phyloP scores from a whole-genome alignment of 108 stramenopile genomes.

The Cylindrotheca fusiformis region DNA sequence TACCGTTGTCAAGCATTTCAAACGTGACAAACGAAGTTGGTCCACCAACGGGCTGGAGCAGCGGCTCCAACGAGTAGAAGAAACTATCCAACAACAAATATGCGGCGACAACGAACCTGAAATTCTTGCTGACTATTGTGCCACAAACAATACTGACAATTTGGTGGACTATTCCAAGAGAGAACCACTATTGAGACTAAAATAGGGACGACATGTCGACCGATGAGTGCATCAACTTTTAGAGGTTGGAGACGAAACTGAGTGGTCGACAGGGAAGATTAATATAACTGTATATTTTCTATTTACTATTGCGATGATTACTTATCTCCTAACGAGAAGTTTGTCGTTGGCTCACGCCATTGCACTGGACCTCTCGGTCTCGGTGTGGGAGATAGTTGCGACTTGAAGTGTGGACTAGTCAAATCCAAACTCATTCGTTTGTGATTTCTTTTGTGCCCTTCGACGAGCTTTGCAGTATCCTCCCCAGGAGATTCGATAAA shows the following conservation, averaged over 20 bases:
- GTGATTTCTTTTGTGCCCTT: background rate
- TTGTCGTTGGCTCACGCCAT: background rate
- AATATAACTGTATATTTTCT: no score
- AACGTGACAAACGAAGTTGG: slow-evolving; percentile 30
- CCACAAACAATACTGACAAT: background rate
- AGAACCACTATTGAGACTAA: background rate
- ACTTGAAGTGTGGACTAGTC: no score
- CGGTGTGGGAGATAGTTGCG: no score
- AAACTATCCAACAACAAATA: slow-evolving; percentile 7
- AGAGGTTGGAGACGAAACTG: background rate
- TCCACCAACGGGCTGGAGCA: slow-evolving; percentile 25
- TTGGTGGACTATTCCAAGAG: background rate
- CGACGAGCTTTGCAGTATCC: no score
- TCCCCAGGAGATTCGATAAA: background rate
- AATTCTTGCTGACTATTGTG: background rate
- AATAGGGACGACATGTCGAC: no score
- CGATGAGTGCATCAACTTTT: background rate
- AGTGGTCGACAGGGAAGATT: background rate
- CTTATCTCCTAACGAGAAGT: background rate
- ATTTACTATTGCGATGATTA: no score
- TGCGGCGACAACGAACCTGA: background rate
- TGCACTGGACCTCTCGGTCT: background rate
- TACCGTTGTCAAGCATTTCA: slow-evolving; percentile 33
- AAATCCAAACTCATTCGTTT: background rate
- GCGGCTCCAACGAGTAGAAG: slow-evolving; percentile 25